phyloP scores from a whole-genome alignment of 495 filamentous ascomycete species.

The Chaetomium tenue region DNA sequence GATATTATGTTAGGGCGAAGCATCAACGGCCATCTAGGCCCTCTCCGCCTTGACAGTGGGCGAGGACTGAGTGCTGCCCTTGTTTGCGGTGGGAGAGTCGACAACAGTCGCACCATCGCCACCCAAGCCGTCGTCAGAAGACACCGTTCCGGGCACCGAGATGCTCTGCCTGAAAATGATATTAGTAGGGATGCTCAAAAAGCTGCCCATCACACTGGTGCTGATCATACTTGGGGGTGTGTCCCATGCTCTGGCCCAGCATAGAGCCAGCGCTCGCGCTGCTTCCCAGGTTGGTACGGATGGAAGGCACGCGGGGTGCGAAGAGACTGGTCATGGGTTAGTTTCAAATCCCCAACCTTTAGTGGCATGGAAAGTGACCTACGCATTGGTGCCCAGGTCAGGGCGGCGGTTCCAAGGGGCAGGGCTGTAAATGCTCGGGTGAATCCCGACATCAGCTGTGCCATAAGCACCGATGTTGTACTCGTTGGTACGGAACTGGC shows the following conservation, averaged over 20 bases:
- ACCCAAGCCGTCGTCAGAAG: conserved; percentile 45
- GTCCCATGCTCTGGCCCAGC: conserved; percentile 24
- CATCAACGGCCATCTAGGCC: conserved; percentile 22
- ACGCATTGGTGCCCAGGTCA: conserved; percentile 33
- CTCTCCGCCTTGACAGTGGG: conserved; percentile 50
- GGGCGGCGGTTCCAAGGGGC: conserved; percentile 36
- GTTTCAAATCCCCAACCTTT: neutral
- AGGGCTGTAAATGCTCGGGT: conserved; percentile 45
- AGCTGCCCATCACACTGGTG: neutral
- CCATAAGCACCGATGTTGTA: conserved; percentile 72
- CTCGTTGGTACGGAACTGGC: conserved; percentile 90
- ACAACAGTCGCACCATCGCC: conserved; percentile 52
- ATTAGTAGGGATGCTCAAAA: conserved; percentile 33
- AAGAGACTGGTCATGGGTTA: conserved; percentile 32
- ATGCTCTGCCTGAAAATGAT: conserved; percentile 32
- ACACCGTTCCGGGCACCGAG: conserved; percentile 29
- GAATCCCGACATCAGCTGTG: conserved; percentile 51
- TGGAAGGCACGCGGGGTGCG: conserved; percentile 27
- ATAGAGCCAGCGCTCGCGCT: conserved; percentile 23
- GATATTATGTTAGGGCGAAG: conserved; percentile 15
- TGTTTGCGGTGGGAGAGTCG: conserved; percentile 49
- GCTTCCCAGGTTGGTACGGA: conserved; percentile 23
- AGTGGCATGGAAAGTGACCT: neutral
- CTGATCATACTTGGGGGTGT: conserved; percentile 33
- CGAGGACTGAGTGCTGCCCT: conserved; percentile 51